Evolutionary conservation across 148 eudicot genomes (phyloP), one percentile per base, ranked within the genome.

Genomic region (Chenopodium suecicum): DNA sequence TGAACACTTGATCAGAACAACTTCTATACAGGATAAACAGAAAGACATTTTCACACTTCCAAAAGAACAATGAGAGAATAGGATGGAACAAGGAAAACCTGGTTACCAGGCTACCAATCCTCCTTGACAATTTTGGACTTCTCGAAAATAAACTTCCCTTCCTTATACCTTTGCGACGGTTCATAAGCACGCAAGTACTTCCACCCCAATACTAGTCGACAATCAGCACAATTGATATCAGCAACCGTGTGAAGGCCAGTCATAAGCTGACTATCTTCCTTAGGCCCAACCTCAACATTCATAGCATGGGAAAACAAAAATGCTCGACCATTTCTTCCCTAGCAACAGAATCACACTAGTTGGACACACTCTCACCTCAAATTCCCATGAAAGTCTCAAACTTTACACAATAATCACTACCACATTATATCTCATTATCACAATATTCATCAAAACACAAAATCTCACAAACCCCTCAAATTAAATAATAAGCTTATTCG

Each of bases 211-310:
- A 90, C 86, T 81, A 86, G 83, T 12, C 78, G 71, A 58, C 92
- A 90, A 83, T 90, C 92, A 4, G 81, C 85, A 80, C 92, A 90
- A 70, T 72, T 54, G 60, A 90, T 82, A 71, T 90, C 92, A 34
- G 92, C 92, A 62, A 90, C 92, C 4, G 89, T 90, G 81, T 90
- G 92, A 4, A 88, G 85, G 74, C 92, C 92, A 27, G 92, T 90
- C 89, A 90, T 79, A 54, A 90, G 89, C 54, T 80, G 67, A 65
- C 89, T 81, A 79, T 90, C 89, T 74, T 90, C 92, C 81, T 85
- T 88, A 17, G 86, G 77, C 14, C 92, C 92, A 63, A 83, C 79
- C 41, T 74, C 83, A 58, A 90, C 78, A 73, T 90, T 90, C 92
- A 90, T 90, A 16, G 84, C 90, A 58, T 90, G 92, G 25, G 92